Evolutionary conservation across 192 early-diverging fungal species (phyloP).

Genomic region (Diversispora epigaea): DNA sequence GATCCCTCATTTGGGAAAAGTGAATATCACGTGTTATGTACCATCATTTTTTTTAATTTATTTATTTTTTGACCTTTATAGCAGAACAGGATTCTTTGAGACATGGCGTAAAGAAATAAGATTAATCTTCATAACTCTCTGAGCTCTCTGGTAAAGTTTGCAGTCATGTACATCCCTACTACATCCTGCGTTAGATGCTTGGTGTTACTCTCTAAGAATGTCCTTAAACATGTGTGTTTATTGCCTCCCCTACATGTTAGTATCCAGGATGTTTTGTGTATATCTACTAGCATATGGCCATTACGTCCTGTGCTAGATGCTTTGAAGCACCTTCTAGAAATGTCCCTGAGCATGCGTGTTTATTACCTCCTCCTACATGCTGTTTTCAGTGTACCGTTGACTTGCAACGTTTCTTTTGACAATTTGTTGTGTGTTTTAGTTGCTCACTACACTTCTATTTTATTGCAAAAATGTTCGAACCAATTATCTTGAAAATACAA

Average conservation of each 20-base stretch:
- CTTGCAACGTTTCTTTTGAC: conserved; percentile 14
- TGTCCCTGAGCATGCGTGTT: conserved; percentile 2
- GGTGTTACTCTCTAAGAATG: conserved; percentile 8
- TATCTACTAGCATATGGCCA: too few relatives aligned
- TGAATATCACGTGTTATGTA: too few relatives aligned
- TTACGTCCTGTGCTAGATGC: conserved; percentile 27
- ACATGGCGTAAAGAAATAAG: too few relatives aligned
- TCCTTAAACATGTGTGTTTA: conserved; percentile 25
- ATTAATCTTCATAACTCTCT: too few relatives aligned
- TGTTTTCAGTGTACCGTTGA: conserved; percentile 15
- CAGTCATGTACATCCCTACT: conserved; percentile 28
- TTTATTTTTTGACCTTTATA: too few relatives aligned
- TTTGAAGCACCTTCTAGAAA: neutral
- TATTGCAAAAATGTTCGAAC: conserved; percentile 29
- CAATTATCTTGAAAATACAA: conserved; percentile 11
- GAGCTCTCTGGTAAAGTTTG: too few relatives aligned
- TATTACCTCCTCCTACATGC: conserved; percentile 7
- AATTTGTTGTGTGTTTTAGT: conserved; percentile 11
- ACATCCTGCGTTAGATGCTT: conserved; percentile 30
- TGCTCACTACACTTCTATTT: conserved; percentile 21
- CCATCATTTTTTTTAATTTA: too few relatives aligned
- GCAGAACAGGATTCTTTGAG: too few relatives aligned
- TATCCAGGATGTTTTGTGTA: conserved; percentile 31
- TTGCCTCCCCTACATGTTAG: conserved; percentile 1
- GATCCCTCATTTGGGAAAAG: too few relatives aligned